Evolutionary conservation across 2,329 filamentous ascomycete genomes (phyloP).

Genomic region (Lecanicillium sp.): DNA sequence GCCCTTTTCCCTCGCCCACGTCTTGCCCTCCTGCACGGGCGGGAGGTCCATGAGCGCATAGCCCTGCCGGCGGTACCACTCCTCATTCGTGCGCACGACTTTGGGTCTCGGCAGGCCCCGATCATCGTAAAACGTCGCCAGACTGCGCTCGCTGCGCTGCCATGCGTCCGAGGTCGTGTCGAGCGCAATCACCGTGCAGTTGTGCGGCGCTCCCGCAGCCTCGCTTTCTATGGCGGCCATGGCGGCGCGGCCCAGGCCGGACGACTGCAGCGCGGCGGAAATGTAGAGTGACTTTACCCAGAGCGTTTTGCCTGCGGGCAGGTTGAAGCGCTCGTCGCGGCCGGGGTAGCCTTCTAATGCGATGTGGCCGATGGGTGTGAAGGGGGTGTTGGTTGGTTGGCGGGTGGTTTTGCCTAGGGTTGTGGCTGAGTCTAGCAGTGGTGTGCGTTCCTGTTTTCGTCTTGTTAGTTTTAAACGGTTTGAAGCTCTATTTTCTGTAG

Average conservation of each 20-base stretch:
- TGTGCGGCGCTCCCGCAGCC: constrained; percentile 22
- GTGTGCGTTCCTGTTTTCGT: constrained; percentile 21
- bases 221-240: constrained; percentile 27
- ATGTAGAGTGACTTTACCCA: constrained; percentile 35
- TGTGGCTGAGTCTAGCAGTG: constrained; percentile 26
- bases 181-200: constrained; percentile 24
- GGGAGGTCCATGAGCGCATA: constrained; percentile 12
- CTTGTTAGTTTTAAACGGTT: no score
- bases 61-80: constrained; percentile 22
- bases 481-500: no score
- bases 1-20: constrained; percentile 10
- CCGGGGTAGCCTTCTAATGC: constrained; percentile 25
- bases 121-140: constrained; percentile 18
- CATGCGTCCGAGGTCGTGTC: constrained; percentile 25
- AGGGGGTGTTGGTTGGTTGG: constrained; percentile 20
- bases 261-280: constrained; percentile 27
- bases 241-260: constrained; percentile 26
- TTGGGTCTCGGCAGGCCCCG: constrained; percentile 17
- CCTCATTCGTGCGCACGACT: constrained; percentile 19
- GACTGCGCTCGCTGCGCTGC: constrained; percentile 17
- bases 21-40: background rate
- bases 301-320: constrained; percentile 22
- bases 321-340: constrained; percentile 20
- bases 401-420: constrained; percentile 19
- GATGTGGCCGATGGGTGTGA: constrained; percentile 33